These are phyloP conservation scores for Naganishia friedmannii DNA, from an alignment of 768 basidiomycete genomes.

Conservation along the genomic window DNA sequence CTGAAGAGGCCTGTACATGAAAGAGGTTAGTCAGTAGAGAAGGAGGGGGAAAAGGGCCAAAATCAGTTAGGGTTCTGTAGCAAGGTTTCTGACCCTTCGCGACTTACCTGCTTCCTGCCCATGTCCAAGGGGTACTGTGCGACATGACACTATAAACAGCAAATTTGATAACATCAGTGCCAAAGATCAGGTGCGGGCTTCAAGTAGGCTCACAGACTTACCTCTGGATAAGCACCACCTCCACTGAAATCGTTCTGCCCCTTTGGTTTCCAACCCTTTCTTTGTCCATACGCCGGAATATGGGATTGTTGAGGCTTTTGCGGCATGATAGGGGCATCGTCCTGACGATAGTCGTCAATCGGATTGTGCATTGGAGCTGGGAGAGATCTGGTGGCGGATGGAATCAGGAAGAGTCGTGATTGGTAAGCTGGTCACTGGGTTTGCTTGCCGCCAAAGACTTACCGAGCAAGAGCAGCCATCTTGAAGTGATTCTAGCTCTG, in stretches of 20 bases:
- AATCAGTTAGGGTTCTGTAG: not conserved
- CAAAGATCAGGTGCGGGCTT: not conserved
- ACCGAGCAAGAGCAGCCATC: slow-evolving; percentile 76
- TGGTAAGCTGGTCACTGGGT: not conserved
- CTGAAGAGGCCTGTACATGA: slow-evolving; percentile 68
- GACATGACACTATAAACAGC: slow-evolving; percentile 83
- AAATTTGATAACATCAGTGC: slow-evolving; percentile 24
- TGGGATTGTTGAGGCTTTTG: slow-evolving; percentile 22
- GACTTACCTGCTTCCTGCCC: slow-evolving; percentile 84
- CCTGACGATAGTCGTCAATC: slow-evolving; percentile 34
- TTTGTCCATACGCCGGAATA: slow-evolving; percentile 64
- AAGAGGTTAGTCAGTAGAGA: not conserved
- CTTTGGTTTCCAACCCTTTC: slow-evolving; percentile 79
- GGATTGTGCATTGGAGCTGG: slow-evolving; percentile 47
- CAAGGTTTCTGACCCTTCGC: not conserved
- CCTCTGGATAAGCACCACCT: slow-evolving; percentile 49
- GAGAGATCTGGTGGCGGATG: slow-evolving; percentile 38
- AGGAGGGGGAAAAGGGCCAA: not conserved
- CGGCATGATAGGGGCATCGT: slow-evolving; percentile 1
- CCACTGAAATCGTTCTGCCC: slow-evolving; percentile 77
- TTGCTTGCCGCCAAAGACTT: slow-evolving; percentile 42
- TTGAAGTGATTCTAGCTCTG: not conserved
- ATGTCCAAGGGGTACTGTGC: slow-evolving; percentile 96
- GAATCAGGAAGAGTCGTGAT: not conserved
- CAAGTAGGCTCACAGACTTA: slow-evolving; percentile 30